These are phyloP conservation scores for Handroanthus guayacan DNA, from an alignment of 257 asterid genomes.

Conservation along the genomic window DNA sequence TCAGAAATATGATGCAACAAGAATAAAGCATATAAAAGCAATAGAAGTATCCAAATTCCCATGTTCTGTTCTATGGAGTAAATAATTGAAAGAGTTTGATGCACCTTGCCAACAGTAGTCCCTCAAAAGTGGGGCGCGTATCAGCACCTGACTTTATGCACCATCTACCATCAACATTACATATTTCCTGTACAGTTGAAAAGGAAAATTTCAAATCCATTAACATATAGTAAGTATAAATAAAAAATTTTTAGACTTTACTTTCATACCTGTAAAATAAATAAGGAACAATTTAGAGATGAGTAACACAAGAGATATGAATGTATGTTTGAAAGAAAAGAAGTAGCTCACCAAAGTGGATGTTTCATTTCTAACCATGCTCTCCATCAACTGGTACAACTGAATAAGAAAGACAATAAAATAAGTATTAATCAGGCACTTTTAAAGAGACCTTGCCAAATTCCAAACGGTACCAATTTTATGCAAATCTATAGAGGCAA, in stretches of 20 bases:
- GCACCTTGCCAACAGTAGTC: constrained; percentile 88
- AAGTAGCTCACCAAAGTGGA: constrained; percentile 60
- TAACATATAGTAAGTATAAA: constrained; percentile 18
- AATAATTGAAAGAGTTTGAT: constrained; percentile 37
- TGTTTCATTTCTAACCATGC: constrained; percentile 73
- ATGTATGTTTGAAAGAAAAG: background rate
- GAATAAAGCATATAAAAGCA: background rate
- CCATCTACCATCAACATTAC: constrained; percentile 87
- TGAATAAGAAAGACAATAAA: constrained; percentile 46
- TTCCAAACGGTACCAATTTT: constrained; percentile 28
- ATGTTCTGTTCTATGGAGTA: constrained; percentile 30
- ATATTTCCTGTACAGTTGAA: constrained; percentile 64
- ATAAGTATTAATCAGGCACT: constrained; percentile 35
- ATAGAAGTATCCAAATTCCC: constrained; percentile 3
- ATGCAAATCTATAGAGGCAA: constrained; percentile 26
- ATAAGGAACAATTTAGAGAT: constrained; percentile 21
- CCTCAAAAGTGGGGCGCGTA: constrained; percentile 62
- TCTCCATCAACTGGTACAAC: constrained; percentile 81
- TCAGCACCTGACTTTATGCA: constrained; percentile 73
- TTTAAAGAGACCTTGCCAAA: constrained; percentile 26
- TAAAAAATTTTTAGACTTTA: background rate
- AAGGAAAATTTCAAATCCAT: constrained; percentile 14
- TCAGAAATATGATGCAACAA: constrained; percentile 1
- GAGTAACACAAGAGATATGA: background rate
- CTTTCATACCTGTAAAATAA: constrained; percentile 9